Base-by-base conservation (phyloP, 1,139 yeast genomes). In the Pichia sorboxylosa region DNA sequence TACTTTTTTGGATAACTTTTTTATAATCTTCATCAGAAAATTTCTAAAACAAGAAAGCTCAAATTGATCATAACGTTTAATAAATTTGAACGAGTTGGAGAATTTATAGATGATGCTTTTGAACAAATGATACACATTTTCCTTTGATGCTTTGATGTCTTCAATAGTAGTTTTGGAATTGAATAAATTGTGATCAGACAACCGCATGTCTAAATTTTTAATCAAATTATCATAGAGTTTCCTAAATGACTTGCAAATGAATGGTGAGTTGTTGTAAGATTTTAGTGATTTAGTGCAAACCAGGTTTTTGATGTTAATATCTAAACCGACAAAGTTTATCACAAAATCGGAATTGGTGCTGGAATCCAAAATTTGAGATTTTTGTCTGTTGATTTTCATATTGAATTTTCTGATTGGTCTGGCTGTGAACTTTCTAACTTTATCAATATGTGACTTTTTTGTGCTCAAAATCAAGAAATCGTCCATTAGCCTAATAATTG, bases 401-500 rank as follows among this genome's bases (percentile, higher is more conserved):
- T 87, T 87, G 50, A 69, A 79, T 1, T 61, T 61, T 1, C 57
- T 51, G 29, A 78, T 66, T 0, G 66, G 66, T 2, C 50, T 31
- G 1, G 46, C 35, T 34, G 66, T 58, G 5, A 50, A 28, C 0
- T 39, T 37, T 20, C 50, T 41, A 33, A 60, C 52, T 6, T 27
- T 39, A 16, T 28, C 48, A 5, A 59, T 61, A 28, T 34, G 40
- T 1, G 32, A 23, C 7, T 38, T 18, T 26, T 57, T 47, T 0
- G 74, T 61, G 0, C 93, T 66, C 0, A 87, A 54, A 17, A 83
- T 60, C 24, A 90, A 50, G 47, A 90, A 90, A 51, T 90, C 98
- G 54, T 90, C 98, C 0, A 85, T 94, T 19, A 82, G 56, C 35
- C 96, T 58, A 9, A 84, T 42, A 0, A 84, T 51, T 3, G 66